Evolutionary conservation across 345 rosid species (phyloP).

Genomic region (Eucalyptus coolabah): DNA sequence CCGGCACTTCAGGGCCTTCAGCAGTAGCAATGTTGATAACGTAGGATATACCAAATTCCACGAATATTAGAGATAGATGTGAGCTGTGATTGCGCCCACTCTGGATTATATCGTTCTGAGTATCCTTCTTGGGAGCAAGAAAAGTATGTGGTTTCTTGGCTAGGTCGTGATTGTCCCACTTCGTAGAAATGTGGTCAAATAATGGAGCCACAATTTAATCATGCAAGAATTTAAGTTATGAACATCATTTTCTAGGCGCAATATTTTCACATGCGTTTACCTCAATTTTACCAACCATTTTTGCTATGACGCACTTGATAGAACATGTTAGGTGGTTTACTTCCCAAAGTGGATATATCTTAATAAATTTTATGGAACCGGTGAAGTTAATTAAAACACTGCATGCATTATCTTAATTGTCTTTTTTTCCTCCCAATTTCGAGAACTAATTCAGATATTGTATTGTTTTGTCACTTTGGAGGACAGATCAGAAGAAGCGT

Average conservation of each 20-base stretch:
- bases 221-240: not conserved
- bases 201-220: not conserved
- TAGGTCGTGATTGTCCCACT: not conserved
- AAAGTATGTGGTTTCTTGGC: not conserved
- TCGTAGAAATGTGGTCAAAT: not conserved
- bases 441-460: not conserved
- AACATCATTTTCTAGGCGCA: not conserved
- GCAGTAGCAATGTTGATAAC: not conserved
- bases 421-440: not conserved
- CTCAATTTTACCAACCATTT: not conserved
- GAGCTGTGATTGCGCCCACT: not conserved
- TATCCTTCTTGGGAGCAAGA: not conserved
- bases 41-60: not conserved
- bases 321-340: not conserved
- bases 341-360: not conserved
- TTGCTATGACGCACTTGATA: not conserved
- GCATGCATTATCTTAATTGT: not conserved
- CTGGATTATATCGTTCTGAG: not conserved
- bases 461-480: not conserved
- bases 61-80: not conserved
- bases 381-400: not conserved
- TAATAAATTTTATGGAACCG: not conserved
- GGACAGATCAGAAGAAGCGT: slow-evolving; percentile 20
- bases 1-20: no score
- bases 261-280: not conserved